phyloP scores from a whole-genome alignment of 345 rosid genomes.

The Chamaenerion angustifolium region DNA sequence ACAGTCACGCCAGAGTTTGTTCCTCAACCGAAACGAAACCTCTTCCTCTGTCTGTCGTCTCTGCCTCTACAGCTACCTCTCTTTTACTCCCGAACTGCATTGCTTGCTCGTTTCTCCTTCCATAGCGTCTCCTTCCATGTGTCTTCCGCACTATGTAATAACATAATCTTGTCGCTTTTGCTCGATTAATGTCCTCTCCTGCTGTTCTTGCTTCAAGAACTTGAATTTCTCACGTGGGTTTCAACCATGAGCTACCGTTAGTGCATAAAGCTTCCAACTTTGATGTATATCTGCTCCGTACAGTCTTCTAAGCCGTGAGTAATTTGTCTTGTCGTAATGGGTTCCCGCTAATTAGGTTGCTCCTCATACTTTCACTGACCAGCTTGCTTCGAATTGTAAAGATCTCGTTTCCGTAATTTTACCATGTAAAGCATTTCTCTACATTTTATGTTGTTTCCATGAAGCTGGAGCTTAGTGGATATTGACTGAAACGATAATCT shows the following conservation, averaged over 20 bases:
- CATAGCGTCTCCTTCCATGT: too few relatives aligned
- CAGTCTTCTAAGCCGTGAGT: conserved; percentile 9
- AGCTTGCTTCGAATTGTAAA: too few relatives aligned
- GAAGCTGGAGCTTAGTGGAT: neutral
- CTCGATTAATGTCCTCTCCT: conserved; percentile 3
- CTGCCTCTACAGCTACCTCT: neutral
- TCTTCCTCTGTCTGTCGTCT: neutral
- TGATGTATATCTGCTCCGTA: conserved; percentile 23
- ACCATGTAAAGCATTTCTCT: neutral
- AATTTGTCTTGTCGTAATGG: conserved; percentile 18
- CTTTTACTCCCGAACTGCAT: neutral
- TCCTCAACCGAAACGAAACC: neutral
- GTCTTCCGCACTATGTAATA: conserved; percentile 1
- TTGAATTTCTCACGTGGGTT: conserved; percentile 5
- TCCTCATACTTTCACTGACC: neutral
- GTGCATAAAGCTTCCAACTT: conserved; percentile 4
- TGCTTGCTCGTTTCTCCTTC: too few relatives aligned
- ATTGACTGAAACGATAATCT: neutral
- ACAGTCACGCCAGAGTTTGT: neutral
- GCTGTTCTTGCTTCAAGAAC: neutral
- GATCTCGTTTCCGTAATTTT: too few relatives aligned
- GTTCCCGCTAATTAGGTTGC: conserved; percentile 27
- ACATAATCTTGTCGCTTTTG: conserved; percentile 1
- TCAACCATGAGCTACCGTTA: conserved; percentile 30
- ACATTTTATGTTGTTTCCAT: conserved; percentile 3